These are phyloP conservation scores for Coemansia brasiliensis DNA, from an alignment of 192 early-diverging fungal genomes.

Conservation along the genomic window DNA sequence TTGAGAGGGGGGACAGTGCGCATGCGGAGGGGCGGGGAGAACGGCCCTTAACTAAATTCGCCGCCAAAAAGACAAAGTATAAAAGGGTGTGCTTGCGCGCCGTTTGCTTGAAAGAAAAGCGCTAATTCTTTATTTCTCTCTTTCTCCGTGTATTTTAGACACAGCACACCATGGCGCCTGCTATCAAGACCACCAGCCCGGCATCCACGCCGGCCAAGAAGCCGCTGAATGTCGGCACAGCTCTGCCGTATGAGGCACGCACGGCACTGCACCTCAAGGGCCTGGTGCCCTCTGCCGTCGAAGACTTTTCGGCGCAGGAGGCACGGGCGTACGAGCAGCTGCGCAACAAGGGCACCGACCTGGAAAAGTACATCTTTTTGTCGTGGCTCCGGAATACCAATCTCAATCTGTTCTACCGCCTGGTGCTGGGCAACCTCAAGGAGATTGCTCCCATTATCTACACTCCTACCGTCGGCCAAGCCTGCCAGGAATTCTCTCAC, in stretches of 20 bases:
- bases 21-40: no score
- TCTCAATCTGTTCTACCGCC: constrained; percentile 78
- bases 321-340: constrained; percentile 73
- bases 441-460: constrained; percentile 80
- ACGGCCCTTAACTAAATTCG: neutral
- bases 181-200: constrained; percentile 15
- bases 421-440: constrained; percentile 76
- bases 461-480: constrained; percentile 80
- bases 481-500: constrained; percentile 85
- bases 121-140: neutral
- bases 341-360: constrained; percentile 61
- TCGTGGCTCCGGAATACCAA: constrained; percentile 80
- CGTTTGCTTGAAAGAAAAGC: constrained; percentile 1
- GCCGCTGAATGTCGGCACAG: constrained; percentile 35
- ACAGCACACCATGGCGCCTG: constrained; percentile 31
- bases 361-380: constrained; percentile 88
- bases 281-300: constrained; percentile 71
- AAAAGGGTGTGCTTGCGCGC: neutral
- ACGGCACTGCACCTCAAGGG: constrained; percentile 65
- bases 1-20: no score
- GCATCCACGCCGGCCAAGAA: constrained; percentile 13
- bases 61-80: neutral
- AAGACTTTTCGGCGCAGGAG: constrained; percentile 73
- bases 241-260: constrained; percentile 52
- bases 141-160: constrained; percentile 19